These are phyloP conservation scores for Penstemon eatonii DNA, from an alignment of 257 asterid genomes.

Conservation along the genomic window DNA sequence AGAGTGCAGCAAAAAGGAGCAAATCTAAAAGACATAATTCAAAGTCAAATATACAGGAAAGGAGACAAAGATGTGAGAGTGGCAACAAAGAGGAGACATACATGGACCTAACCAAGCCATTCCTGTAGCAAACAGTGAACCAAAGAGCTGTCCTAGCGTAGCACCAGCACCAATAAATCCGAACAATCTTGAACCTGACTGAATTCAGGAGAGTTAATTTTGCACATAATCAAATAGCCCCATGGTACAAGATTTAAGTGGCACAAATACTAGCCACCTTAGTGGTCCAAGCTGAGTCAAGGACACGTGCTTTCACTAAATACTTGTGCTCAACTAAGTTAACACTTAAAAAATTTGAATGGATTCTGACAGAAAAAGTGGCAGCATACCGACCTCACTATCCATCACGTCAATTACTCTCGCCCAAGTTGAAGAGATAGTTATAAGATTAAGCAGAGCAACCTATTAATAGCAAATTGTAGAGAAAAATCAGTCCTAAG, in stretches of 20 bases:
- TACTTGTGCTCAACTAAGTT: constrained; percentile 17
- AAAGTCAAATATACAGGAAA: constrained; percentile 24
- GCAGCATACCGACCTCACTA: constrained; percentile 68
- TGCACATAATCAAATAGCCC: constrained; percentile 28
- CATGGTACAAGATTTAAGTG: constrained; percentile 21
- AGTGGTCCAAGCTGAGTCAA: constrained; percentile 1
- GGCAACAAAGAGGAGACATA: constrained; percentile 41
- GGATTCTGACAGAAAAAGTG: constrained; percentile 24
- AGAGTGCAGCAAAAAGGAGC: constrained; percentile 89
- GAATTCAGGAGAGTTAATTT: constrained; percentile 54
- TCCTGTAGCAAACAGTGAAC: constrained; percentile 90
- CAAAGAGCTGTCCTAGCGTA: constrained; percentile 95
- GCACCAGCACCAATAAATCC: constrained; percentile 99
- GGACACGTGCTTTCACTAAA: constrained; percentile 11
- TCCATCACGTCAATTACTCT: constrained; percentile 97
- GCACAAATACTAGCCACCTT: constrained; percentile 15
- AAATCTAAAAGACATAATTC: constrained; percentile 55
- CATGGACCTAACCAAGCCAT: constrained; percentile 99
- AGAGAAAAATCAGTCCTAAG: constrained; percentile 16
- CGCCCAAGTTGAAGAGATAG: constrained; percentile 99
- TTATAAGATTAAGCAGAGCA: constrained; percentile 93
- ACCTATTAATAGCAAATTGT: constrained; percentile 49
- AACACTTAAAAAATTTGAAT: constrained; percentile 11
- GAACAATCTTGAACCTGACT: constrained; percentile 99
- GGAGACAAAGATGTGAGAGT: background rate